Percentiles rank a stretch among this genome's conserved stretches.
phyloP scores from a whole-genome alignment of 495 filamentous ascomycete genomes.

The Aspergillus asperescens region DNA sequence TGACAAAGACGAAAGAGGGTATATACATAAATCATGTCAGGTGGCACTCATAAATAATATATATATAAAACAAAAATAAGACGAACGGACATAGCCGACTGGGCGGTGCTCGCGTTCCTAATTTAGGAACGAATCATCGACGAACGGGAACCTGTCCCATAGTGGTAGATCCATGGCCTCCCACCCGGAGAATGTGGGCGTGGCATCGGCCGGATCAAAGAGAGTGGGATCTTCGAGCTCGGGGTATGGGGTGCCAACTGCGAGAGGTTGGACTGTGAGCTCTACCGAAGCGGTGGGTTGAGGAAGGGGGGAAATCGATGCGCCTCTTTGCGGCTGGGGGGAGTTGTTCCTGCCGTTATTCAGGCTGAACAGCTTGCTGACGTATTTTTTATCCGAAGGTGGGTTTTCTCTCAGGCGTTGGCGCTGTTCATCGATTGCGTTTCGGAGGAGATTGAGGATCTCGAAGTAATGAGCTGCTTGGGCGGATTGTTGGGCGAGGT shows the following conservation, averaged over 20 bases:
- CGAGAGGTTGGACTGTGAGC: not conserved
- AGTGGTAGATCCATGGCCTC: constrained; percentile 12
- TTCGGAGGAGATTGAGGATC: constrained; percentile 30
- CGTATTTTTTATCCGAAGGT: constrained; percentile 30
- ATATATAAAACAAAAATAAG: too few relatives aligned
- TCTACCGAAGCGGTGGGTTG: not conserved
- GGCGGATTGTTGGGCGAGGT: constrained; percentile 32
- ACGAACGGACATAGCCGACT: too few relatives aligned
- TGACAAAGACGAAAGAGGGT: too few relatives aligned
- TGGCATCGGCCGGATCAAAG: not conserved
- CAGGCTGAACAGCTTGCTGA: constrained; percentile 37
- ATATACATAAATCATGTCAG: too few relatives aligned
- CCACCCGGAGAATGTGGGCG: not conserved
- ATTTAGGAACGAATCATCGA: constrained; percentile 5
- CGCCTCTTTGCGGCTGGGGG: not conserved
- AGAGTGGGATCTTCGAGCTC: not conserved
- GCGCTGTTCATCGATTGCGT: constrained; percentile 31
- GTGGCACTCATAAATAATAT: too few relatives aligned
- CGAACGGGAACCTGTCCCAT: constrained; percentile 14
- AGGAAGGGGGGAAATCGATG: not conserved
- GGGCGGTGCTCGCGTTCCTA: too few relatives aligned
- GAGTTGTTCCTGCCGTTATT: constrained; percentile 7
- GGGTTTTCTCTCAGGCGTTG: constrained; percentile 27
- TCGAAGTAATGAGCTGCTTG: constrained; percentile 40
- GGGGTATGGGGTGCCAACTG: not conserved